Base-by-base conservation (phyloP, 352 stramenopile species). In the Globisporangium sylvaticum region DNA sequence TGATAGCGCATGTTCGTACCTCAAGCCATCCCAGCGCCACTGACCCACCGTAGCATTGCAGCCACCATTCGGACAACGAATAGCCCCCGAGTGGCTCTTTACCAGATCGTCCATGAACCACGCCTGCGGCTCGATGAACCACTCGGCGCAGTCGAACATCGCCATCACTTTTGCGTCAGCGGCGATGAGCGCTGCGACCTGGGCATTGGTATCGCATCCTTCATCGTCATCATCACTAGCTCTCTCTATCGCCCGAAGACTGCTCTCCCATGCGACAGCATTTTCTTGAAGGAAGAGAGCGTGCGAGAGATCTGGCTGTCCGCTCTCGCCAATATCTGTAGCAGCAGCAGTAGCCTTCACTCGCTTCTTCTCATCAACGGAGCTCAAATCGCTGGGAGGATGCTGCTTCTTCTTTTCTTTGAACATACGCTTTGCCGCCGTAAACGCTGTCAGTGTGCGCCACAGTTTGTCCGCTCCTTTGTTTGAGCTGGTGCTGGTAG, bases 1-100 rank as follows among this genome's bases (percentile, higher is more conserved):
- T 6, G 9, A 15, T 54, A 20, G 1, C 14, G 24, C 24, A 46
- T 22, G 18, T 4, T 72, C 72, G 58, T 64, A 84, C 78, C 72
- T 79, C 25, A 73, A 52, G 29, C 73, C 76, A 58, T 85, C 77
- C 80, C 80, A 89, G n/a, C 64, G 67, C 78, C 77, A 89, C 55
- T 89, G 66, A 0, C 81, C 81, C 18, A 89, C 72, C 32, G 77
- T 55, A 1, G 66, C 68, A 14, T 52, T 65, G 61, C 81, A 89
- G 4, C 31, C 58, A 32, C 74, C 57, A 58, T 77, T 84, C 31
- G 77, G 79, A 67, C 81, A 89, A 29, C 62, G 64, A 57, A 89
- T 76, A 52, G 62, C 25, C 7, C 81, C 81, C 14, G 73, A 66
- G 15, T 65, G 39, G 10, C 54, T 48, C 32, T 62, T 32, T 27